Evolutionary conservation across 1,284 basidiomycete species (phyloP).

Genomic region (Ustilago nuda): DNA sequence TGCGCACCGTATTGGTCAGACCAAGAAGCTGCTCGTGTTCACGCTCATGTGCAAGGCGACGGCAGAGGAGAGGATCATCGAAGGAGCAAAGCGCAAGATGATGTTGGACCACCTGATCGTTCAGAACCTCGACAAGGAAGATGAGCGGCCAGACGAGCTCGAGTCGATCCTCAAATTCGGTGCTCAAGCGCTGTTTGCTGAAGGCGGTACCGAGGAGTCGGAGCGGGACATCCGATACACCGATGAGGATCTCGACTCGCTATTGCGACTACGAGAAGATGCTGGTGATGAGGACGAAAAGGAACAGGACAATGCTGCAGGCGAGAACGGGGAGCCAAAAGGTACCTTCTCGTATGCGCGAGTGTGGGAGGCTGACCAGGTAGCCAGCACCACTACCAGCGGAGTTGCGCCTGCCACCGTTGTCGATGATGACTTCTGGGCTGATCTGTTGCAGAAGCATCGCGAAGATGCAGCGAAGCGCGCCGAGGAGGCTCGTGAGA

Average conservation of each 20-base stretch:
- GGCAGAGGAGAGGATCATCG: constrained; percentile 69
- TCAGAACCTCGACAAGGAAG: constrained; percentile 59
- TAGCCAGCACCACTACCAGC: constrained; percentile 12
- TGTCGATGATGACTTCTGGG: constrained; percentile 64
- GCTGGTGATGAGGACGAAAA: constrained; percentile 50
- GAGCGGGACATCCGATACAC: constrained; percentile 65
- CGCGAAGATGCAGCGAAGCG: constrained; percentile 48
- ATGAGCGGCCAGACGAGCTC: constrained; percentile 58
- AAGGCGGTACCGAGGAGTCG: constrained; percentile 60
- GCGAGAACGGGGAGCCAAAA: constrained; percentile 32
- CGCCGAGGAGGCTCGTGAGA: constrained; percentile 26
- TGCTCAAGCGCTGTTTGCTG: constrained; percentile 67
- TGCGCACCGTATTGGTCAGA: constrained; percentile 76
- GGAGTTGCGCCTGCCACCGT: constrained; percentile 57
- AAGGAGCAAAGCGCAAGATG: constrained; percentile 67
- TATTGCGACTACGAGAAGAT: constrained; percentile 61
- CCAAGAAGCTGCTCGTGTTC: constrained; percentile 69
- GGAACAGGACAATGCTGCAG: constrained; percentile 4
- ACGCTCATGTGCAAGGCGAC: constrained; percentile 70
- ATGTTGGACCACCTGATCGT: constrained; percentile 69
- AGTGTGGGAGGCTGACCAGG: constrained; percentile 64
- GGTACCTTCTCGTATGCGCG: constrained; percentile 66
- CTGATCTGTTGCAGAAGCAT: constrained; percentile 62
- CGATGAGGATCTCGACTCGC: constrained; percentile 66
- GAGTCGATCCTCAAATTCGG: constrained; percentile 69